A percentile compares a stretch with the other conserved stretches of the same genome.
phyloP scores from a whole-genome alignment of 1,284 basidiomycete genomes.

The Ganoderma boninense region DNA sequence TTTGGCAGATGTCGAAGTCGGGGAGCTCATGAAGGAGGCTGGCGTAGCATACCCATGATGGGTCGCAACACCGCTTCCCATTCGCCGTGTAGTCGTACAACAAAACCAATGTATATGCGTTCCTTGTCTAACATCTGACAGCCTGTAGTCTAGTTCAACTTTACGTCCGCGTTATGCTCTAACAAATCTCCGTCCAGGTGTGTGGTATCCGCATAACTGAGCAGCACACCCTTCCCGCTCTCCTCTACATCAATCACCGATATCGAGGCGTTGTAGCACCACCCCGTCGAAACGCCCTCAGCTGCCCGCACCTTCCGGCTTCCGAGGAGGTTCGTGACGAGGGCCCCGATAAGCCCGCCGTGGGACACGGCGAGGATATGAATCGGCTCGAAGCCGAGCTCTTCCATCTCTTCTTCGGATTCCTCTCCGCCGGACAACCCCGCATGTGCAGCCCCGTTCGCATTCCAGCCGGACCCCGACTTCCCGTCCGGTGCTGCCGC shows the following conservation, averaged over 20 bases:
- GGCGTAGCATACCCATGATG: conserved; percentile 37
- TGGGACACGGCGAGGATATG: conserved; percentile 71
- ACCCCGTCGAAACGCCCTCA: conserved; percentile 50
- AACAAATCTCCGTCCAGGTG: conserved; percentile 56
- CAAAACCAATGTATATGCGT: neutral
- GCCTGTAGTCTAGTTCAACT: conserved; percentile 16
- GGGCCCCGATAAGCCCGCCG: conserved; percentile 65
- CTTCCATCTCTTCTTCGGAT: conserved; percentile 28
- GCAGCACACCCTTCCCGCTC: conserved; percentile 51
- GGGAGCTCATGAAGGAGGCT: conserved; percentile 49
- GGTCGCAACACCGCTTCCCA: neutral
- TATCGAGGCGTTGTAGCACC: conserved; percentile 66
- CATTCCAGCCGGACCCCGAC: neutral
- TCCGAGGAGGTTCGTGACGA: conserved; percentile 56
- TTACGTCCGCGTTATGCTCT: conserved; percentile 61
- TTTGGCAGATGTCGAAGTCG: conserved; percentile 51
- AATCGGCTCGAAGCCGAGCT: conserved; percentile 35
- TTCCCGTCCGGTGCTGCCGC: neutral
- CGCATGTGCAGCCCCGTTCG: neutral
- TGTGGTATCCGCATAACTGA: conserved; percentile 60
- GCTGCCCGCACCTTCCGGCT: conserved; percentile 48
- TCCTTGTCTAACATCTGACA: neutral
- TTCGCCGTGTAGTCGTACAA: neutral
- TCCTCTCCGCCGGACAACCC: neutral
- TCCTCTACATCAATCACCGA: conserved; percentile 62